Evolutionary conservation across 2,329 filamentous ascomycete genomes (phyloP).

Genomic region (Lachnellula suecica): DNA sequence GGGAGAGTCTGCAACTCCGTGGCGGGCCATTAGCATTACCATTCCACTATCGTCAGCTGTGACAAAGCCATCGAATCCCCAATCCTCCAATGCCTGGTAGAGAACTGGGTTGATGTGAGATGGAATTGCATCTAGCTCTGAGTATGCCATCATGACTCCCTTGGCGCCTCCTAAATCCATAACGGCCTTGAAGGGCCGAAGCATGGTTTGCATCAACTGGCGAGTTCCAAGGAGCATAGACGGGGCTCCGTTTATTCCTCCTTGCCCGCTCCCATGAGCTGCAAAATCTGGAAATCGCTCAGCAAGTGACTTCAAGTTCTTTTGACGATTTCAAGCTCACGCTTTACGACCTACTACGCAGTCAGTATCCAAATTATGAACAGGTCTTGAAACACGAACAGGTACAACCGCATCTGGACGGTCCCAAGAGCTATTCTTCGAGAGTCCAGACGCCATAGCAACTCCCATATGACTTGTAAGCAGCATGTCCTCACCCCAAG

Average conservation of each 20-base stretch:
- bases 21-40: slow-evolving; percentile 31
- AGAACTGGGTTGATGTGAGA: slow-evolving; percentile 40
- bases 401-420: slow-evolving; percentile 42
- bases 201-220: slow-evolving; percentile 41
- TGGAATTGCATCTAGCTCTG: slow-evolving; percentile 42
- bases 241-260: slow-evolving; percentile 42
- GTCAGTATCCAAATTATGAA: neutral
- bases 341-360: slow-evolving; percentile 38
- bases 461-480: slow-evolving; percentile 45
- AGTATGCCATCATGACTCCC: slow-evolving; percentile 46
- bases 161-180: slow-evolving; percentile 41
- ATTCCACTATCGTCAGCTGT: slow-evolving; percentile 43
- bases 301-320: neutral
- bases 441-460: slow-evolving; percentile 42
- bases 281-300: slow-evolving; percentile 39
- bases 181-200: slow-evolving; percentile 43
- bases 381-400: neutral
- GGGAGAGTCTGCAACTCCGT: slow-evolving; percentile 38
- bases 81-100: slow-evolving; percentile 38
- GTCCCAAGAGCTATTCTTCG: slow-evolving; percentile 43
- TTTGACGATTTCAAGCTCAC: neutral
- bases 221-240: slow-evolving; percentile 44
- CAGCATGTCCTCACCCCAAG: slow-evolving; percentile 46
- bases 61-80: slow-evolving; percentile 42
- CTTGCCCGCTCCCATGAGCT: slow-evolving; percentile 42